Evolutionary conservation across 352 stramenopile species (phyloP), one percentile per base, ranked within the genome.

Genomic region (Globisporangium cystogenes): DNA sequence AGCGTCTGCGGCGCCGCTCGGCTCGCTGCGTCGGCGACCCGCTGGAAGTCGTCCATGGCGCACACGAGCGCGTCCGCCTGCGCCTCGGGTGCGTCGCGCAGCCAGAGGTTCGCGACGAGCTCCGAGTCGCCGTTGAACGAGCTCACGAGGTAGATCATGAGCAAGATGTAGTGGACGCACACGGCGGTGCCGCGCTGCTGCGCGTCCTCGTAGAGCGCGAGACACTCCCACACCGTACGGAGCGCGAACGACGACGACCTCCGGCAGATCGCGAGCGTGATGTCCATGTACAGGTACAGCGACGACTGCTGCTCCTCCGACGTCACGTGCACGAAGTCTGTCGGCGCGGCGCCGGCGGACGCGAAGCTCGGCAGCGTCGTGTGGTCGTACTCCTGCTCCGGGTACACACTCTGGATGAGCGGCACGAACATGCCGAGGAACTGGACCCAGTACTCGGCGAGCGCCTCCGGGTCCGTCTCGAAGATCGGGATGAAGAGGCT

Each of bases 211-310:
- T 51, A 62, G 18, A 70, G 41, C 16, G 66, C 66, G 29, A 71
- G 46, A 39, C 58, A 69, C 46, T 71, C 66, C 66, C 66, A 74
- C n/a, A 67, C 50, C 0, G 66, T 74, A n/a, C 62, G 59, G 42
- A 74, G 50, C 29, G 66, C 60, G 18, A 74, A 69, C 4, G 48
- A 21, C 6, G 59, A 55, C n/a, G 54, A 65, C 2, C 66, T 62
- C 0, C 66, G 66, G 37, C 66, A 74, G 33, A 71, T 60, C 33
- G 62, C 66, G 26, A 70, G 47, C 18, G 63, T 57, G 29, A 74
- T 49, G 20, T 64, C 55, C n/a, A 74, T 33, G 35, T 63, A 74
- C 40, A 74, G 55, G 7, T 64, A 26, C 59, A 74, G 56, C 12
- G 63, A 57, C 26, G 55, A 54, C 36, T 65, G 67, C 33, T 61